A percentile compares a stretch with the other conserved stretches of the same genome.
Evolutionary conservation across 1,284 basidiomycete genomes (phyloP).

Genomic region (Sporisorium iseilematis-ciliati): DNA sequence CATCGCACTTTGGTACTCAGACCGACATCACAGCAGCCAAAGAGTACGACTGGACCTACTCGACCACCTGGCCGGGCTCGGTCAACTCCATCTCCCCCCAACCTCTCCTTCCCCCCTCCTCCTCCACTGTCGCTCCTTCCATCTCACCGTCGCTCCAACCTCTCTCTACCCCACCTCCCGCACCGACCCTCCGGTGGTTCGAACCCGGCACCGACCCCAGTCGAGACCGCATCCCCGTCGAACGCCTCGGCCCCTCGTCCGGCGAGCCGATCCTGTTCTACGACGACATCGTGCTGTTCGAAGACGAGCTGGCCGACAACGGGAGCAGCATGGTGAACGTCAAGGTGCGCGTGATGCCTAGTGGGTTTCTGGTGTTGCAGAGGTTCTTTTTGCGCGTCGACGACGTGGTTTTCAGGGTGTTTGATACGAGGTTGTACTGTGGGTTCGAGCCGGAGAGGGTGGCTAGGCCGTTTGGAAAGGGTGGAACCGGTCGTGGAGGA

Average conservation of each 20-base stretch:
- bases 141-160: slow-evolving; percentile 1
- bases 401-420: slow-evolving; percentile 89
- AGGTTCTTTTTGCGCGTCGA: slow-evolving; percentile 96
- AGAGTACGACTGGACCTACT: slow-evolving; percentile 96
- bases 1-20: slow-evolving; percentile 49
- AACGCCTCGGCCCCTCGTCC: slow-evolving; percentile 56
- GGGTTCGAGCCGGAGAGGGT: slow-evolving; percentile 73
- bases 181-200: slow-evolving; percentile 28
- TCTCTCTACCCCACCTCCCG: not conserved
- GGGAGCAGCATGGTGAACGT: slow-evolving; percentile 65
- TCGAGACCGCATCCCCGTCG: slow-evolving; percentile 64
- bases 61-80: slow-evolving; percentile 85
- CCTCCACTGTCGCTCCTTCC: not conserved
- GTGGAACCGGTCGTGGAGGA: not conserved
- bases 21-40: slow-evolving; percentile 56
- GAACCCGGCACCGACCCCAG: slow-evolving; percentile 54
- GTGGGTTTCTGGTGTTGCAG: slow-evolving; percentile 89
- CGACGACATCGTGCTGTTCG: slow-evolving; percentile 68
- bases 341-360: slow-evolving; percentile 87
- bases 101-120: slow-evolving; percentile 17
- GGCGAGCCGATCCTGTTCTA: slow-evolving; percentile 69
- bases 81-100: slow-evolving; percentile 26
- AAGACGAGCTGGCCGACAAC: slow-evolving; percentile 69
- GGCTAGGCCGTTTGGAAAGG: not conserved
- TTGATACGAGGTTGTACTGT: slow-evolving; percentile 91